Evolutionary conservation across 495 filamentous ascomycete species (phyloP).

Genomic region (Aeminium ludgeri): DNA sequence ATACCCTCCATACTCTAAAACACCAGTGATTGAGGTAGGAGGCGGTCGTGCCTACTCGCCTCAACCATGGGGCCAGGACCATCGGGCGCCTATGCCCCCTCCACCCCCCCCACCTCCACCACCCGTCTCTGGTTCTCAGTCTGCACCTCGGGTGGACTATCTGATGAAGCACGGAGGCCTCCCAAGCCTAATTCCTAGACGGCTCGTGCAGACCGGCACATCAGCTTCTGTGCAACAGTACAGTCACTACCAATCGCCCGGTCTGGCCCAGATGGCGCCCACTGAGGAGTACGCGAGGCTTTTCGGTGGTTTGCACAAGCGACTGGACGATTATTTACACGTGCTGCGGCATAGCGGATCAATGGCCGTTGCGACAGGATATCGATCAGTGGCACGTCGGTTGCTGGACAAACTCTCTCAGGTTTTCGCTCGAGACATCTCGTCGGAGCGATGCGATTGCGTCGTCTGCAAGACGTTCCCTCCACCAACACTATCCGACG

Average conservation of each 20-base stretch:
- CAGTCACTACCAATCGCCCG: slow-evolving; percentile 31
- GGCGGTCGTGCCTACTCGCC: slow-evolving; percentile 1
- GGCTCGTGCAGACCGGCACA: slow-evolving; percentile 38
- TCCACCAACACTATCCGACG: slow-evolving; percentile 23
- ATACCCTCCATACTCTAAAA: slow-evolving; percentile 24
- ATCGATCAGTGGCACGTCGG: slow-evolving; percentile 80
- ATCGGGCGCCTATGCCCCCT: slow-evolving; percentile 19
- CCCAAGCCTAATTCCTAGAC: slow-evolving; percentile 43
- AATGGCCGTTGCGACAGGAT: slow-evolving; percentile 87
- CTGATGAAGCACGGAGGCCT: slow-evolving; percentile 74
- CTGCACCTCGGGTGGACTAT: slow-evolving; percentile 70
- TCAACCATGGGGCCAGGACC: slow-evolving; percentile 2
- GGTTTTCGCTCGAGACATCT: slow-evolving; percentile 83
- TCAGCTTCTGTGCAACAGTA: slow-evolving; percentile 20
- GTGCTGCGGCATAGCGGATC: slow-evolving; percentile 74
- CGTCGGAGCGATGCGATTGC: slow-evolving; percentile 61
- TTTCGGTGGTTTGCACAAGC: slow-evolving; percentile 60
- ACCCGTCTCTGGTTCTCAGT: slow-evolving; percentile 42
- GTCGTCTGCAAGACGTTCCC: slow-evolving; percentile 47
- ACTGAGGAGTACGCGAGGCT: slow-evolving; percentile 40
- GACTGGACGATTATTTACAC: slow-evolving; percentile 69
- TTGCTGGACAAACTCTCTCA: slow-evolving; percentile 84
- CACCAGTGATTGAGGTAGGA: slow-evolving; percentile 20
- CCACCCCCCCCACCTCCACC: slow-evolving; percentile 70
- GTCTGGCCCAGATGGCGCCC: slow-evolving; percentile 12